Percentiles rank a stretch among this genome's conserved stretches.
Evolutionary conservation across 2,329 filamentous ascomycete species (phyloP).

Genomic region (Trichoderma sp.): DNA sequence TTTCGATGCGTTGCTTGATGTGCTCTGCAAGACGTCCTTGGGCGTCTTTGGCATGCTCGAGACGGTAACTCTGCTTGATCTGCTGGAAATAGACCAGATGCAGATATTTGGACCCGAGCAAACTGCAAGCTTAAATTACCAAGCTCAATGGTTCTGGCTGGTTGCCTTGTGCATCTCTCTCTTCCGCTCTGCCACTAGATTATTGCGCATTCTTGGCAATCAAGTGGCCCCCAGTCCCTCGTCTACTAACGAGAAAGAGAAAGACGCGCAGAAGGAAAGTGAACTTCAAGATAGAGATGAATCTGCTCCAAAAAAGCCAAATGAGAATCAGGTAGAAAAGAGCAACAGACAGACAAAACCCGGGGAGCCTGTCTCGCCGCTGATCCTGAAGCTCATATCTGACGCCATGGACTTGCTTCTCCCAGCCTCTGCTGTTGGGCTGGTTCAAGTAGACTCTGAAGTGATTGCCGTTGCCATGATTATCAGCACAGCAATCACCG

Average conservation of each 20-base stretch:
- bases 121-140: constrained; percentile 49
- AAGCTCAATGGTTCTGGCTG: constrained; percentile 71
- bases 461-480: constrained; percentile 56
- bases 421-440: constrained; percentile 59
- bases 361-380: constrained; percentile 30
- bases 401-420: constrained; percentile 62
- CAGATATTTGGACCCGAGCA: constrained; percentile 52
- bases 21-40: constrained; percentile 57
- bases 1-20: constrained; percentile 49
- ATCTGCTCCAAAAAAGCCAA: constrained; percentile 33
- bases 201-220: constrained; percentile 39
- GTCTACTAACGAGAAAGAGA: constrained; percentile 26
- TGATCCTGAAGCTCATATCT: constrained; percentile 51
- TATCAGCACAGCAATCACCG: constrained; percentile 15
- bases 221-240: constrained; percentile 36
- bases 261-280: constrained; percentile 21
- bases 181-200: constrained; percentile 41
- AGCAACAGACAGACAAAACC: constrained; percentile 32
- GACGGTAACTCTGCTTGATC: constrained; percentile 59
- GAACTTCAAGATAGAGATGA: constrained; percentile 25
- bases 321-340: constrained; percentile 36
- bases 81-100: constrained; percentile 42
- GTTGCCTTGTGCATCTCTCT: constrained; percentile 56
- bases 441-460: constrained; percentile 52
- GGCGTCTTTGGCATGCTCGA: constrained; percentile 69